phyloP scores from a whole-genome alignment of 1,284 basidiomycete species.

The Ganoderma multipileum region DNA sequence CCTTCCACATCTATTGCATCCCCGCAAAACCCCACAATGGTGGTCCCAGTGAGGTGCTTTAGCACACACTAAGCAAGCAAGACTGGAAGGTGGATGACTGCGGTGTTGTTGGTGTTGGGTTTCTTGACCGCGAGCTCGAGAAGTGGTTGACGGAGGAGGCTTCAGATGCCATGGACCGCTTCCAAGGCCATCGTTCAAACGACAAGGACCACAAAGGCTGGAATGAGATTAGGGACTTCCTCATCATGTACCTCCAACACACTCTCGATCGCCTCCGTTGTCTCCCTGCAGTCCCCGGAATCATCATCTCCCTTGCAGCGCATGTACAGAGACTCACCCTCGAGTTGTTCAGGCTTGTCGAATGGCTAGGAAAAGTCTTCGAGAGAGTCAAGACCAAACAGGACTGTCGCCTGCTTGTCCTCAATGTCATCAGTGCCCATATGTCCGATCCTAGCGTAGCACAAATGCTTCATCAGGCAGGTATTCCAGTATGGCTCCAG shows the following conservation, averaged over 20 bases:
- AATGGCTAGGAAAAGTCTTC: neutral
- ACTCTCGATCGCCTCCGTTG: neutral
- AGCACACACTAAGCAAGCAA: too few species aligned
- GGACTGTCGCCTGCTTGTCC: neutral
- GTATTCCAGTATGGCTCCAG: conserved; percentile 5
- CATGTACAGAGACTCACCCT: conserved; percentile 3
- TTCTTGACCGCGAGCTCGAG: too few species aligned
- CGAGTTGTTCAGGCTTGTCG: neutral
- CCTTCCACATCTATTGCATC: too few species aligned
- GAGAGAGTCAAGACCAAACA: neutral
- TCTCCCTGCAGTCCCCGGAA: neutral
- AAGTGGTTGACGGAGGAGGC: too few species aligned
- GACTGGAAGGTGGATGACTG: too few species aligned
- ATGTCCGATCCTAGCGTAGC: neutral
- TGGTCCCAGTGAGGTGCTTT: too few species aligned
- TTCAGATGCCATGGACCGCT: too few species aligned
- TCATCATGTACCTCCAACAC: neutral
- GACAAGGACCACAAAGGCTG: neutral
- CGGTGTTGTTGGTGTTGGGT: too few species aligned
- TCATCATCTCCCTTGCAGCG: conserved; percentile 8
- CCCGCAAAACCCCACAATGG: too few species aligned
- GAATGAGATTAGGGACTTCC: neutral
- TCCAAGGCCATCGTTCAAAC: too few species aligned
- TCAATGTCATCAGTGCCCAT: conserved; percentile 4
- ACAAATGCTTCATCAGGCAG: neutral